Percentiles rank a stretch among this genome's conserved stretches.
phyloP scores from a whole-genome alignment of 2,329 filamentous ascomycete genomes.

The Thielaviopsis populi region DNA sequence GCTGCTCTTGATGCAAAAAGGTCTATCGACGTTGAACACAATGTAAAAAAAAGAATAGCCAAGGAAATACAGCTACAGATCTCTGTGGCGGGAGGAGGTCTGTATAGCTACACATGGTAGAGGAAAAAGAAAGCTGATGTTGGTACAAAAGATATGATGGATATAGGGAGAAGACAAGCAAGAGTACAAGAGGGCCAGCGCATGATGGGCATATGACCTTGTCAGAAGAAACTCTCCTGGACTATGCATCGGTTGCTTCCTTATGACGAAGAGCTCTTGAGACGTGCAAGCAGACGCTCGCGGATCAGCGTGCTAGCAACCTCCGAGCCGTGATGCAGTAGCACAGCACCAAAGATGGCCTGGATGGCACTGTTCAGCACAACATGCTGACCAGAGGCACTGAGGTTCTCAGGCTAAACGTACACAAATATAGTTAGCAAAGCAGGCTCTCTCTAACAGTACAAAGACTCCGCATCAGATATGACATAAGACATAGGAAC shows the following conservation, averaged over 20 bases:
- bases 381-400: conserved; percentile 55
- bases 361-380: conserved; percentile 67
- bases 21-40: not conserved
- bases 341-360: conserved; percentile 75
- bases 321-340: conserved; percentile 72
- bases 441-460: not conserved
- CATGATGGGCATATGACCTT: not conserved
- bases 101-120: not conserved
- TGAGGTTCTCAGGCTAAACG: conserved; percentile 46
- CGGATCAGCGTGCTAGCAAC: conserved; percentile 59
- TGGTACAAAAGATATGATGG: not conserved
- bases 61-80: not conserved
- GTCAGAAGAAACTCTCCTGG: not conserved
- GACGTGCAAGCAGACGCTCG: conserved; percentile 50
- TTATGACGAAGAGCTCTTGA: conserved; percentile 3
- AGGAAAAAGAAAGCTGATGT: not conserved
- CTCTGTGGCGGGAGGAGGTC: not conserved
- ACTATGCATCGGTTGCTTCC: not conserved
- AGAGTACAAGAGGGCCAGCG: not conserved
- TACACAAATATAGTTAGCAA: conserved; percentile 10
- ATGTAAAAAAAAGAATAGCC: not conserved
- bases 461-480: not conserved
- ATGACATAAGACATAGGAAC: conserved; percentile 21
- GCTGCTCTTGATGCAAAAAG: not conserved
- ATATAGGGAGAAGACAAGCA: not conserved